These are phyloP conservation scores for Fusarium proliferatum DNA, from an alignment of 2,329 filamentous ascomycete species.

Conservation along the genomic window DNA sequence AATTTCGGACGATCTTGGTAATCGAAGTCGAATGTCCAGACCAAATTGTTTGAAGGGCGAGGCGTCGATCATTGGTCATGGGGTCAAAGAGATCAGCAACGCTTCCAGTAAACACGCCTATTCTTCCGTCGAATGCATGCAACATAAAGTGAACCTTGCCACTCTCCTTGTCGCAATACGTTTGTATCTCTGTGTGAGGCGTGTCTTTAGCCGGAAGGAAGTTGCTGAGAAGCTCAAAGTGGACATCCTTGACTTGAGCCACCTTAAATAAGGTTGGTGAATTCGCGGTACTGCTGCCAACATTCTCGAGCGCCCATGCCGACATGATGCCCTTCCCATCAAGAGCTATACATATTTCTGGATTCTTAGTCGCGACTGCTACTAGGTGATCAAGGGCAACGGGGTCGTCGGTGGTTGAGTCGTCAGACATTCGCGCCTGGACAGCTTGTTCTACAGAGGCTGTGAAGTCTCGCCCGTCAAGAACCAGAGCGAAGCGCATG, in stretches of 20 bases:
- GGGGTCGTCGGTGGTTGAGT: slow-evolving; percentile 69
- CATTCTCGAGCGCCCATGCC: slow-evolving; percentile 91
- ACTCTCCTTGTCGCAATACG: slow-evolving; percentile 74
- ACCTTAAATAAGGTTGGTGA: slow-evolving; percentile 84
- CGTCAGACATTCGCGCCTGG: slow-evolving; percentile 65
- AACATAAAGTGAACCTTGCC: slow-evolving; percentile 78
- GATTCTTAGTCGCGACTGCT: slow-evolving; percentile 83
- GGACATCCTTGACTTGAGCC: slow-evolving; percentile 74
- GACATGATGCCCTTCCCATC: slow-evolving; percentile 89
- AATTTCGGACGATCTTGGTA: slow-evolving; percentile 87
- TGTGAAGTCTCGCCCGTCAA: slow-evolving; percentile 84
- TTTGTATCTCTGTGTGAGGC: slow-evolving; percentile 74
- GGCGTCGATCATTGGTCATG: slow-evolving; percentile 66
- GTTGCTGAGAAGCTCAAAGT: slow-evolving; percentile 60
- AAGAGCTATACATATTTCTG: slow-evolving; percentile 87
- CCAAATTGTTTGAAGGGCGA: slow-evolving; percentile 76
- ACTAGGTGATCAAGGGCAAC: slow-evolving; percentile 85
- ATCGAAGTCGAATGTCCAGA: slow-evolving; percentile 85
- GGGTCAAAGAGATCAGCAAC: slow-evolving; percentile 86
- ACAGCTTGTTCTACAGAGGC: slow-evolving; percentile 81
- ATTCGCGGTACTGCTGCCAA: slow-evolving; percentile 75
- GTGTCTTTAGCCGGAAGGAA: slow-evolving; percentile 41
- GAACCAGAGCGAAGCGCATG: slow-evolving; percentile 71
- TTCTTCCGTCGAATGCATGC: slow-evolving; percentile 86
- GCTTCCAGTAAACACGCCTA: slow-evolving; percentile 83